Evolutionary conservation across 208 protist genomes (phyloP), one percentile per base, ranked within the genome.

Genomic region (Crithidia mellificae): DNA sequence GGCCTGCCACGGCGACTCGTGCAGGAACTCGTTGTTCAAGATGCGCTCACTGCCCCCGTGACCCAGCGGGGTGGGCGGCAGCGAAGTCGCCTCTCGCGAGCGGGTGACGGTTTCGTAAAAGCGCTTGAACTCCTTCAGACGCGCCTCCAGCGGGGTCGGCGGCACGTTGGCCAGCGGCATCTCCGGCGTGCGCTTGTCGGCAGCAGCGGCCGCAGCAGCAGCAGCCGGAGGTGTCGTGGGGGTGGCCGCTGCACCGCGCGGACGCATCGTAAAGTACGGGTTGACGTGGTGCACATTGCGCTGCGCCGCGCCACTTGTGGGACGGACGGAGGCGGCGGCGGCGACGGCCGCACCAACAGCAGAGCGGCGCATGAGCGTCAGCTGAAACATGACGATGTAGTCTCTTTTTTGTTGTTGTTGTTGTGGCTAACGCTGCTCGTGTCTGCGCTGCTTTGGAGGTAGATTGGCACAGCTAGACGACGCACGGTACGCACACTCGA

Each of bases 1-100:
- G 25, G 72, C 72, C 58, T 78, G 72, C 72, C 72, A 78, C 24
- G 72, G 72, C 25, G 56, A 72, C 25, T 59, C n/a, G 44, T 78
- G 72, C 50, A 78, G 59, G 12, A 68, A 17, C 36, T 65, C 64
- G 51, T 78, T 78, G 54, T 78, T 78, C 20, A 78, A 25, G n/a
- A 78, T 72, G 58, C 58, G 72, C 61, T 78, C 72, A 46, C 65
- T 73, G 27, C 72, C 72, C 11, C 58, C 72, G 46, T 72, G 38
- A 30, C 72, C 72, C 15, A 78, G 72, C 36, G 63, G 63, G 29
- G 72, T 73, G 1, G 64, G 65, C 11, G 64, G 50, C 25, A 78
- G 54, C 38, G 55, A 50, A 6, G 50, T 68, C 20, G 47, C 58
- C 70, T 50, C 56, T 0, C 34, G 24, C 19, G 63, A 76, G 27